Base-by-base conservation (phyloP, 768 basidiomycete species). In the Collybiopsis luxurians region DNA sequence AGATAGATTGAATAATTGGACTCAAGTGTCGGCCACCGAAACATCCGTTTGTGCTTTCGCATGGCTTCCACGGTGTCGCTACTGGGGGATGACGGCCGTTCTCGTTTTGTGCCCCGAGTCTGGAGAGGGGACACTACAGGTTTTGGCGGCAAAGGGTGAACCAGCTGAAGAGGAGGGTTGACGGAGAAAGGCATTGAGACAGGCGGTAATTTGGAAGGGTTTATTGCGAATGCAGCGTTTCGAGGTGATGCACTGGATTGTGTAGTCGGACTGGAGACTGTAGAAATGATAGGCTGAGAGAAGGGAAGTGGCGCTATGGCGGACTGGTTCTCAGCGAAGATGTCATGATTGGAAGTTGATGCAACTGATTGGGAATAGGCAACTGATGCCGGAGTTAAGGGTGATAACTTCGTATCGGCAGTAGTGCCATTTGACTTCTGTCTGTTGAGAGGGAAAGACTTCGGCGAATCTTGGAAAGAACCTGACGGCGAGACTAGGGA, bases 11-110 rank as follows among this genome's bases (percentile, higher is more conserved):
- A 67, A 50, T 73, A 66, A 53, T 72, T 69, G 10, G 74, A 69
- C 13, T 71, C 69, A 10, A 76, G 71, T 1, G 75, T 73, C 0
- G 85, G 81, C 85, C 84, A 88, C 48, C 68, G 59, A 58, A 72
- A 69, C 13, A 60, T 55, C 43, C 73, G 72, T 60, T 71, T 68
- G 24, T 72, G 72, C 30, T 69, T 71, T 52, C 70, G 72, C 36
- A 61, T 31, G 51, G 59, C 55, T 61, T 73, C 19, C 61, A 59
- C 15, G 61, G 43, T 3, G 63, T 64, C 48, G 21, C 30, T 28
- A 26, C 26, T 17, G 24, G 52, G n/a, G 23, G 58, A 49, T 19
- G 47, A 36, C 26, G 40, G 23, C 27, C 68, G 67, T 36, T 74
- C 74, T 13, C 80, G 72, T 55, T 80, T 83, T 60, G 71, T 65